Percentiles rank a stretch among this genome's conserved stretches.
Evolutionary conservation across 306 rosid species (phyloP).

Genomic region (Sesbania bispinosa): DNA sequence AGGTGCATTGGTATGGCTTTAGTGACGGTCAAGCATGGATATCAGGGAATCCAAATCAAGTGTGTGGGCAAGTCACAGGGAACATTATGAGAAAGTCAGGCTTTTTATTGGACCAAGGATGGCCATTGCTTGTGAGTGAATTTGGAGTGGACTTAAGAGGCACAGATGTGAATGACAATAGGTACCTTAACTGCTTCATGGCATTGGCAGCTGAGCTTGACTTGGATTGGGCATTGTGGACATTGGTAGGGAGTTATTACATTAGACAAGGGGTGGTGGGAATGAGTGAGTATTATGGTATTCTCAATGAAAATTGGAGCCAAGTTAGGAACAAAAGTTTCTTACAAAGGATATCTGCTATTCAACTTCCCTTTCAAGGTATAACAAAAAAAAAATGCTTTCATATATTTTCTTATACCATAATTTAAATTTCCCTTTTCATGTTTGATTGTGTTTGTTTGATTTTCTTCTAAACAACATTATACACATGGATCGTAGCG

Average conservation of each 20-base stretch:
- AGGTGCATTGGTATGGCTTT: slow-evolving; percentile 64
- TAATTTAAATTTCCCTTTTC: too few relatives aligned
- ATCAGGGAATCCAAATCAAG: slow-evolving; percentile 59
- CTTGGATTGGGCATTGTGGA: slow-evolving; percentile 73
- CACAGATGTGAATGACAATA: slow-evolving; percentile 51
- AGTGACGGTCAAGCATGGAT: slow-evolving; percentile 54
- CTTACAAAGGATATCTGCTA: slow-evolving; percentile 43
- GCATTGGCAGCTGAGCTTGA: slow-evolving; percentile 58
- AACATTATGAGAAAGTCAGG: slow-evolving; percentile 41
- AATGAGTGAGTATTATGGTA: slow-evolving; percentile 49
- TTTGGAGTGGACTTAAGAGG: slow-evolving; percentile 70
- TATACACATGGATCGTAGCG: too few relatives aligned
- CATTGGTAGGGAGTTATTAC: slow-evolving; percentile 69
- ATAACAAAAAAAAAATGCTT: too few relatives aligned
- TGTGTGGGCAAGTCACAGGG: slow-evolving; percentile 45
- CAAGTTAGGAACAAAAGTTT: slow-evolving; percentile 41
- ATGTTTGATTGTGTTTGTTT: too few relatives aligned
- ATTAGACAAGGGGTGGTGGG: slow-evolving; percentile 55
- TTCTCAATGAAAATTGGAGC: slow-evolving; percentile 48
- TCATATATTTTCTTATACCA: too few relatives aligned
- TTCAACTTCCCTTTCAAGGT: slow-evolving; percentile 72
- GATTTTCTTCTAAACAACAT: too few relatives aligned
- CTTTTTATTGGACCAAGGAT: slow-evolving; percentile 49
- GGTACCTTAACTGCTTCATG: slow-evolving; percentile 61
- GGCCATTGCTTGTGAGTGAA: slow-evolving; percentile 70